phyloP scores from a whole-genome alignment of 2,329 filamentous ascomycete species.

The Boeremia exigua region DNA sequence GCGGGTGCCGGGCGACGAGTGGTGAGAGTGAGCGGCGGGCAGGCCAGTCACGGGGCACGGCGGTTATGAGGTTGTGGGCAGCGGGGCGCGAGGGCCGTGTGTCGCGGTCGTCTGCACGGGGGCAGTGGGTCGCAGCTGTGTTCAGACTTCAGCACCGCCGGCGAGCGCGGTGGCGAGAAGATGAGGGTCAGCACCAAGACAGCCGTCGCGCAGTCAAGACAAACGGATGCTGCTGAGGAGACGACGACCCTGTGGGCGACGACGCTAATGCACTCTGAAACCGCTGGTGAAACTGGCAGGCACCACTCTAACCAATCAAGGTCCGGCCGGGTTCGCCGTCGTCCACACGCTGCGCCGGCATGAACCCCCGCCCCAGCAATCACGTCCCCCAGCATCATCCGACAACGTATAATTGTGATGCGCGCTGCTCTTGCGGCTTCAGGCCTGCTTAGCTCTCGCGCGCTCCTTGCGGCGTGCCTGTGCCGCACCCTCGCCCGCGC shows the following conservation, averaged over 20 bases:
- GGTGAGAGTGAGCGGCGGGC: background rate
- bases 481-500: background rate
- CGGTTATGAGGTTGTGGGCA: background rate
- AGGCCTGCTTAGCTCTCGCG: background rate
- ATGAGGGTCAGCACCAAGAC: constrained; percentile 13
- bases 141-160: background rate
- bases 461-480: background rate
- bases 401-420: constrained; percentile 9
- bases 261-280: constrained; percentile 12
- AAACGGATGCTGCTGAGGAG: constrained; percentile 10
- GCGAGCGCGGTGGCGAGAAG: constrained; percentile 9
- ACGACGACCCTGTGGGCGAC: constrained; percentile 8
- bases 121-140: constrained; percentile 10
- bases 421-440: constrained; percentile 1
- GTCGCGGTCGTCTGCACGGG: constrained; percentile 9
- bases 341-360: background rate
- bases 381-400: background rate
- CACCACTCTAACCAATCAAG: too few relatives aligned
- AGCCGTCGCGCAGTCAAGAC: constrained; percentile 10
- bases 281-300: background rate
- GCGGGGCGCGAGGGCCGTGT: constrained; percentile 1
- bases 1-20: too few relatives aligned
- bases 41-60: constrained; percentile 2
- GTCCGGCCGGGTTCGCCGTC: constrained; percentile 4
- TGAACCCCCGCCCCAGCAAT: constrained; percentile 1